Percentiles rank a stretch among this genome's conserved stretches.
Evolutionary conservation across 208 protist species (phyloP).

Genomic region (Entamoeba nuttalli): DNA sequence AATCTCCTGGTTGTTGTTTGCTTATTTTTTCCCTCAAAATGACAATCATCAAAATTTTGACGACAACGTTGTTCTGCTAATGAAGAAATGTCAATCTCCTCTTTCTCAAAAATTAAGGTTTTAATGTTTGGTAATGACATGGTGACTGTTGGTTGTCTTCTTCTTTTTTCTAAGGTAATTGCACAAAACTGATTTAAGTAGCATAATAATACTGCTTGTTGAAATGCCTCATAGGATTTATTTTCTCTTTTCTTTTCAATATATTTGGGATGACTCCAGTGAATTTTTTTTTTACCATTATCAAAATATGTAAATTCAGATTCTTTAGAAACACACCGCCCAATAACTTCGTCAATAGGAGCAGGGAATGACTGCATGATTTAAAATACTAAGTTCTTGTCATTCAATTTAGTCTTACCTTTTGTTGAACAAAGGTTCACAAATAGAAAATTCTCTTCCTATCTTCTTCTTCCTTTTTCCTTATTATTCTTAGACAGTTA

Average conservation of each 20-base stretch:
- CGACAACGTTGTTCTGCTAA: background rate
- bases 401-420: too few relatives aligned
- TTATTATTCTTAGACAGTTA: too few relatives aligned
- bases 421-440: too few relatives aligned
- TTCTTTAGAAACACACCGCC: too few relatives aligned
- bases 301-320: too few relatives aligned
- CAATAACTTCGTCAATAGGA: too few relatives aligned
- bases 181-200: background rate
- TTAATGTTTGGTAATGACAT: background rate
- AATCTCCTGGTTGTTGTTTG: background rate
- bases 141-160: background rate
- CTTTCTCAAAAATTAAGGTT: background rate
- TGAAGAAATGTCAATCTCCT: background rate
- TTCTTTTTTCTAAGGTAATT: background rate
- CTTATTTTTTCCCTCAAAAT: background rate
- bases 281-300: background rate
- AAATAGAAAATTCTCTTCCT: too few relatives aligned
- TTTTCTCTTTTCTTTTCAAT: background rate
- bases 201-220: background rate
- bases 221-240: background rate
- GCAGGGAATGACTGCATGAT: too few relatives aligned
- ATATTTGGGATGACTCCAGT: background rate
- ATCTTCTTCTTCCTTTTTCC: too few relatives aligned
- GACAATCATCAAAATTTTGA: background rate
- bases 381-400: too few relatives aligned